A percentile compares a stretch with the other conserved stretches of the same genome.
phyloP scores from a whole-genome alignment of 768 basidiomycete genomes.

The Xerocomellus amylosporus region DNA sequence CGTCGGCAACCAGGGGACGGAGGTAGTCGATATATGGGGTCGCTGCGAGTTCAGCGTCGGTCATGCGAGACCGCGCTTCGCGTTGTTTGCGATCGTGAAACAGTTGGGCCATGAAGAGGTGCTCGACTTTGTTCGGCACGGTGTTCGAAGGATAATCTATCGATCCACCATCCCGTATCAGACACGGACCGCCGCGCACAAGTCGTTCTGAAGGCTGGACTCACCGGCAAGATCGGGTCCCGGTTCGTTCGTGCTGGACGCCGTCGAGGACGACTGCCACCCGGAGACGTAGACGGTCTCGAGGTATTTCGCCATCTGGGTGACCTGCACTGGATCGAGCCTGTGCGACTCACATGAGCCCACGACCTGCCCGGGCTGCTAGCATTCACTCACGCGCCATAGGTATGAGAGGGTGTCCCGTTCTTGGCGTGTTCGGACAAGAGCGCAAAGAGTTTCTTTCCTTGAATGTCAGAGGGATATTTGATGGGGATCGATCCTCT shows the following conservation, averaged over 20 bases:
- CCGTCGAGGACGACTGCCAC: slow-evolving; percentile 92
- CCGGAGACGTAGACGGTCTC: slow-evolving; percentile 99
- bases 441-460: slow-evolving; percentile 79
- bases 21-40: slow-evolving; percentile 83
- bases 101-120: slow-evolving; percentile 95
- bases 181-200: not conserved
- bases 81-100: slow-evolving; percentile 99
- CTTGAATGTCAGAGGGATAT: slow-evolving; percentile 83
- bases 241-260: slow-evolving; percentile 91
- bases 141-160: slow-evolving; percentile 97
- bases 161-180: slow-evolving; percentile 2
- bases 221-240: slow-evolving; percentile 96
- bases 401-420: slow-evolving; percentile 88
- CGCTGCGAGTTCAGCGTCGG: slow-evolving; percentile 65
- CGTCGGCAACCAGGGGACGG: slow-evolving; percentile 93
- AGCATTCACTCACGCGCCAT: slow-evolving; percentile 86
- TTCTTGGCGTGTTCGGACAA: slow-evolving; percentile 74
- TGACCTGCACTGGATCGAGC: slow-evolving; percentile 95
- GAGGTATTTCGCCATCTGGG: slow-evolving; percentile 98
- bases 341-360: slow-evolving; percentile 45
- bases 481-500: slow-evolving; percentile 81
- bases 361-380: not conserved
- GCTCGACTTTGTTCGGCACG: slow-evolving; percentile 98
- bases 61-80: slow-evolving; percentile 68
- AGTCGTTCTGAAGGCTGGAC: slow-evolving; percentile 18